These are phyloP conservation scores for Xanthoparmelia taractica DNA, from an alignment of 495 filamentous ascomycete genomes.

Conservation along the genomic window DNA sequence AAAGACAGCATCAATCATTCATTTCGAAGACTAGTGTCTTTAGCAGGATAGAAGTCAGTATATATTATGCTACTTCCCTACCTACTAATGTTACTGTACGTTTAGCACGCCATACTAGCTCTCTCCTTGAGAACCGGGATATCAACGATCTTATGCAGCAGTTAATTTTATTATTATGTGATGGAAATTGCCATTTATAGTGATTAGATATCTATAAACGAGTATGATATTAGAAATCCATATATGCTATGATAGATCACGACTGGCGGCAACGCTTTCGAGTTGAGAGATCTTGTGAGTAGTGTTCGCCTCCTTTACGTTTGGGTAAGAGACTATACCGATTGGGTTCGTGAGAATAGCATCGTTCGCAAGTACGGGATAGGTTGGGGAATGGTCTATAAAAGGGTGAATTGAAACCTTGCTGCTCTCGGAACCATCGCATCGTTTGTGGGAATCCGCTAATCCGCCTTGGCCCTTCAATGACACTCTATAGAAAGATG, in stretches of 20 bases:
- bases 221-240: not conserved
- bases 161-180: too few relatives aligned
- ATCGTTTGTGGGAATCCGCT: not conserved
- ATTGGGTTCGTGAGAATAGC: not conserved
- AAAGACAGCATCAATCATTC: too few relatives aligned
- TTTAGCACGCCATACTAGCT: too few relatives aligned
- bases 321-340: not conserved
- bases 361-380: not conserved
- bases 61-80: too few relatives aligned
- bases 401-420: slow-evolving; percentile 8
- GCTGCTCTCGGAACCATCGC: not conserved
- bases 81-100: too few relatives aligned
- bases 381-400: not conserved
- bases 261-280: not conserved
- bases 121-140: too few relatives aligned
- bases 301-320: not conserved
- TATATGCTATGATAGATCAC: not conserved
- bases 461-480: not conserved
- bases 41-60: too few relatives aligned
- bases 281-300: not conserved
- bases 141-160: too few relatives aligned
- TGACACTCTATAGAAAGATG: not conserved
- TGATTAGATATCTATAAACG: slow-evolving; percentile 2
- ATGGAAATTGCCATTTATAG: too few relatives aligned
- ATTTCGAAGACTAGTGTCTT: too few relatives aligned